Base-by-base conservation (phyloP, 1,139 yeast genomes). In the Lodderomyces margitis region DNA sequence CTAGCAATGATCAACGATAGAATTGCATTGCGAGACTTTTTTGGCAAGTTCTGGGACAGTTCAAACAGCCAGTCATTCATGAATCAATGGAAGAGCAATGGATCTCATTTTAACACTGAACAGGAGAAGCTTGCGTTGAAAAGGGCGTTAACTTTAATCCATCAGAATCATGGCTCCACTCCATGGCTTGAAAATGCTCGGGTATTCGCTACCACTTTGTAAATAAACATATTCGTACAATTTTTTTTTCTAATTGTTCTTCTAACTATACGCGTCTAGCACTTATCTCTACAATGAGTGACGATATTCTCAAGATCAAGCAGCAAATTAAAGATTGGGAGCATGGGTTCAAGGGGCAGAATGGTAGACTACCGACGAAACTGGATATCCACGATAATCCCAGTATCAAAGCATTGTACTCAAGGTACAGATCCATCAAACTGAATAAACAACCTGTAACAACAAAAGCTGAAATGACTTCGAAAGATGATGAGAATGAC, bases 271-370 rank as follows among this genome's bases (percentile, higher is more conserved):
- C 35, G 35, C 35, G 35, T 32, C 15, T 20, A 27, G 11, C 19
- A 28, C 11, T 7, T 15, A n/a, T n/a, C n/a, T 14, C 32, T 12
- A 3, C 25, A 20, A 34, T 34, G 37, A 21, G 37, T 23, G 23
- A 21, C 5, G 48, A 44, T 16, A 21, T 48, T 14, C 21, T 33
- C 8, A 51, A 52, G 37, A 48, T 74, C 15, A 73, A 68, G 50
- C 55, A 58, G 27, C 72, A 75, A 49, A 77, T 84, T 42, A 84
- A 83, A 55, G 58, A 60, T 25, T 84, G 91, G 91, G 89, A 83
- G 53, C 67, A 74, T 44, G 55, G 54, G 7, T 83, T 81, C 55
- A 52, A 58, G 9, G 56, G 61, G 15, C 44, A 52, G 19, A 52
- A 78, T 44, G 74, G 77, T 2, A 61, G 77, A n/a, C 61, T 59